Evolutionary conservation across 1,284 basidiomycete genomes (phyloP), one percentile per base, ranked within the genome.

Genomic region (Ceratobasidium sp.): DNA sequence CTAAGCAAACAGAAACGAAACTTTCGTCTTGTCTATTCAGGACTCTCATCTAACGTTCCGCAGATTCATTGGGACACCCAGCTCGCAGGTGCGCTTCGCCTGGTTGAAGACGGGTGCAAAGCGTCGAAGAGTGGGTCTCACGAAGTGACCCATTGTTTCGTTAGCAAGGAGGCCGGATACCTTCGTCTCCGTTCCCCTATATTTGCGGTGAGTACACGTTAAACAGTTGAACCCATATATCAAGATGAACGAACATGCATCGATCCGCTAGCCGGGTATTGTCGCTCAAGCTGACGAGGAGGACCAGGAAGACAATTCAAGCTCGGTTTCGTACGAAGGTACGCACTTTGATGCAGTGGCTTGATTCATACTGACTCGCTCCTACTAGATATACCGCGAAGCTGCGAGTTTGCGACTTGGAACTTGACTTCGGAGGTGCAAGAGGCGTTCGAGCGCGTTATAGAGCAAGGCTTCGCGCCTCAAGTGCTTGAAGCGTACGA

Each of bases 181-280:
- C 57, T 61, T 6, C 57, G 57, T 6, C 26, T 61, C 26, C 20
- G 57, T 15, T 26, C n/a, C 9, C 57, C 57, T 28, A 26, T 61
- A 61, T 61, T 61, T 28, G 26, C 38, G 7, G 57, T 61, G 57
- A 61, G 57, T 57, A 57, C 54, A 48, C 46, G 46, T 17, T 48
- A 48, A 17, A 48, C 46, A 48, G 46, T 48, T 48, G 46, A 48
- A 48, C 46, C 12, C 46, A 17, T 48, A 48, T 48, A 48, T 48
- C 46, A 48, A 48, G 46, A 48, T 48, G 46, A 48, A 48, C 46
- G 10, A 48, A 48, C 46, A 48, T 48, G 46, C 10, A 12, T 48
- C 17, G 46, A 48, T 48, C 17, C 46, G 17, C 46, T 48, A 48
- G 46, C 46, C 46, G 46, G 46, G 46, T 48, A 48, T 10, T 48